A percentile compares a stretch with the other conserved stretches of the same genome.
phyloP scores from a whole-genome alignment of 441 rosid genomes.

The Arabidopsis hybrid region DNA sequence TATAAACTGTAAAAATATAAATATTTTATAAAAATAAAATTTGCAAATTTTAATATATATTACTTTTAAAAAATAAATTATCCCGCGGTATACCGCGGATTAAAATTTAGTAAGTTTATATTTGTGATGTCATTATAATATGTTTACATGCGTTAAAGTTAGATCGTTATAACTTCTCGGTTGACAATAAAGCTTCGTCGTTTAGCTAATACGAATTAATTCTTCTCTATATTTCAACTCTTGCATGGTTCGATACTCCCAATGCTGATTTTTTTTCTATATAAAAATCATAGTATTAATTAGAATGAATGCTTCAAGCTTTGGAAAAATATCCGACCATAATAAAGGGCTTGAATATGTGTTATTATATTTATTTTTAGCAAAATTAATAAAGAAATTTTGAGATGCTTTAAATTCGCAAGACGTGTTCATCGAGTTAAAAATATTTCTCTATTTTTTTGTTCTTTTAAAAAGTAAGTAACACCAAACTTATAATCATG shows the following conservation, averaged over 20 bases:
- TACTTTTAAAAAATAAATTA: too few relatives aligned
- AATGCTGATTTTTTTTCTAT: not conserved
- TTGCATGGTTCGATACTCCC: slow-evolving; percentile 21
- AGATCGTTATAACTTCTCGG: not conserved
- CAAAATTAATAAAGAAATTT: not conserved
- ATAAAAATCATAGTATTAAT: not conserved
- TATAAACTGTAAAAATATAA: too few relatives aligned
- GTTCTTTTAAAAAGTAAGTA: slow-evolving; percentile 8
- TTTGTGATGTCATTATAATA: not conserved
- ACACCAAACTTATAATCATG: slow-evolving; percentile 32
- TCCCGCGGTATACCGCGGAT: too few relatives aligned
- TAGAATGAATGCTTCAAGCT: not conserved
- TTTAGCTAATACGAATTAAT: not conserved
- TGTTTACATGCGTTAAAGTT: not conserved
- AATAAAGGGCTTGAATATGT: not conserved
- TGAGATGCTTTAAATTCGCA: slow-evolving; percentile 2
- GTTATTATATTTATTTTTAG: not conserved
- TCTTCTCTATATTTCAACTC: slow-evolving; percentile 11
- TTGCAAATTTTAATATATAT: too few relatives aligned
- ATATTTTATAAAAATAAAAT: too few relatives aligned
- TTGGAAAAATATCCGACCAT: slow-evolving; percentile 4
- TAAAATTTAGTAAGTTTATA: too few relatives aligned
- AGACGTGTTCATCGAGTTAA: slow-evolving; percentile 3
- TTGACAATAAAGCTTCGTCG: slow-evolving; percentile 2
- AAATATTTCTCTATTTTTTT: not conserved